These are phyloP conservation scores for Ceratocystis cubensis DNA, from an alignment of 2,329 filamentous ascomycete species.

Conservation along the genomic window DNA sequence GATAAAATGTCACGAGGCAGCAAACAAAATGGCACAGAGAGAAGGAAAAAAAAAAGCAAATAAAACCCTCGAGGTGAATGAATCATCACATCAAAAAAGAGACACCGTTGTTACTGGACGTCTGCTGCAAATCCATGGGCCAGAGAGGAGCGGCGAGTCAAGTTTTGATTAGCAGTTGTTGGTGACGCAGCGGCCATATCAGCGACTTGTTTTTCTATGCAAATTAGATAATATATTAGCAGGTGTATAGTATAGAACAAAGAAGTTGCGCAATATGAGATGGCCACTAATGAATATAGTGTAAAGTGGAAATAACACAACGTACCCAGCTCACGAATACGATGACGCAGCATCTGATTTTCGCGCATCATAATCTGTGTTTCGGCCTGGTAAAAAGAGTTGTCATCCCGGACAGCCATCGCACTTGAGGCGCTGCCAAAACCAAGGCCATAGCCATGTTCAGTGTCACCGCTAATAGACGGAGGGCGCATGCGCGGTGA, in stretches of 20 bases:
- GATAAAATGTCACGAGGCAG: too few relatives aligned
- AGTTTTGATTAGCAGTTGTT: conserved; percentile 33
- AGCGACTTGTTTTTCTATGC: conserved; percentile 39
- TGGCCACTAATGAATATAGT: too few relatives aligned
- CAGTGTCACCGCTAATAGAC: conserved; percentile 41
- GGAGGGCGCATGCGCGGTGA: conserved; percentile 45
- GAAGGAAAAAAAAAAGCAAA: neutral
- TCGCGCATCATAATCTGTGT: conserved; percentile 65
- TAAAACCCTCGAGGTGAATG: too few relatives aligned
- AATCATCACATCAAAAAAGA: neutral
- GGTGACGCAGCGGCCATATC: conserved; percentile 30
- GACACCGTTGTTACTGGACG: neutral
- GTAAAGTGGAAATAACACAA: neutral
- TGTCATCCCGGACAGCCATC: conserved; percentile 56
- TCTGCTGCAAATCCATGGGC: conserved; percentile 26
- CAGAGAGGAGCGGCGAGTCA: conserved; percentile 38
- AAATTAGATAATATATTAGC: conserved; percentile 21
- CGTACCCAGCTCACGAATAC: conserved; percentile 60
- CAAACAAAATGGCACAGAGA: neutral
- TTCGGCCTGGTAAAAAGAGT: conserved; percentile 69
- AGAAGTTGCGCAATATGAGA: neutral
- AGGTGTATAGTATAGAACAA: neutral
- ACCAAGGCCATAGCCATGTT: conserved; percentile 38
- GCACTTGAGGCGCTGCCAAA: conserved; percentile 21
- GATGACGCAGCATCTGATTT: conserved; percentile 68